A percentile compares a stretch with the other conserved stretches of the same genome.
These are phyloP conservation scores for Gnetum montanum DNA, from an alignment of 75 land plant species.

Conservation along the genomic window DNA sequence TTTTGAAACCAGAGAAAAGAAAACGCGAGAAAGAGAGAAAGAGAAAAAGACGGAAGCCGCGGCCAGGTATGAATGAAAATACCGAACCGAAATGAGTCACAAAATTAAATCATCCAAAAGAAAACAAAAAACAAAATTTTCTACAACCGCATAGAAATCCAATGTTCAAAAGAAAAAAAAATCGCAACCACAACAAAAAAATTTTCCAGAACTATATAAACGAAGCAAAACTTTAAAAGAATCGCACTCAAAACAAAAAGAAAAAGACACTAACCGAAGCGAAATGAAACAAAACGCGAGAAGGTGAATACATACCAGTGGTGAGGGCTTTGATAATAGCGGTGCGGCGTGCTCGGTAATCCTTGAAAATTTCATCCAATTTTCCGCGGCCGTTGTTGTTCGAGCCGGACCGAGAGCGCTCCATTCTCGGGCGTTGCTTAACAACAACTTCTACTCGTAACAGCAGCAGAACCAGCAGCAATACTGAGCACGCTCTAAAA, in stretches of 20 bases:
- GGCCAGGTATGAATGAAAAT: neutral
- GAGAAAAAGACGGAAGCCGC: neutral
- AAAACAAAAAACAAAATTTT: neutral
- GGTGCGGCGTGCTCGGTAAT: slow-evolving; percentile 37
- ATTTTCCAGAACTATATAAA: neutral
- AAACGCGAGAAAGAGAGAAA: neutral
- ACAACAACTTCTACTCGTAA: too few relatives aligned
- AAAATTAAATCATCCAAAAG: neutral
- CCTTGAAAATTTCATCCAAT: slow-evolving; percentile 42
- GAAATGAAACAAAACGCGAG: neutral
- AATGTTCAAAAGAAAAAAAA: neutral
- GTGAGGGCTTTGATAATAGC: slow-evolving; percentile 51
- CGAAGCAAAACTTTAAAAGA: neutral
- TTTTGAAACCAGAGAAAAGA: too few relatives aligned
- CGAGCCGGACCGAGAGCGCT: too few relatives aligned
- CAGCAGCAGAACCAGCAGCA: too few relatives aligned
- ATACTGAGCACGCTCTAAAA: too few relatives aligned
- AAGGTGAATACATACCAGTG: slow-evolving; percentile 18
- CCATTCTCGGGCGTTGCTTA: too few relatives aligned
- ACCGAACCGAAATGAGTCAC: neutral
- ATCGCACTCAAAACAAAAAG: neutral
- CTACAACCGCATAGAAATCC: too few relatives aligned
- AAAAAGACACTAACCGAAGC: slow-evolving; percentile 5
- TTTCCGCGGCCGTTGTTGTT: too few relatives aligned
- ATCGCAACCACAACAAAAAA: neutral